phyloP scores from a whole-genome alignment of 768 basidiomycete species.

The Amanita molliuscula region DNA sequence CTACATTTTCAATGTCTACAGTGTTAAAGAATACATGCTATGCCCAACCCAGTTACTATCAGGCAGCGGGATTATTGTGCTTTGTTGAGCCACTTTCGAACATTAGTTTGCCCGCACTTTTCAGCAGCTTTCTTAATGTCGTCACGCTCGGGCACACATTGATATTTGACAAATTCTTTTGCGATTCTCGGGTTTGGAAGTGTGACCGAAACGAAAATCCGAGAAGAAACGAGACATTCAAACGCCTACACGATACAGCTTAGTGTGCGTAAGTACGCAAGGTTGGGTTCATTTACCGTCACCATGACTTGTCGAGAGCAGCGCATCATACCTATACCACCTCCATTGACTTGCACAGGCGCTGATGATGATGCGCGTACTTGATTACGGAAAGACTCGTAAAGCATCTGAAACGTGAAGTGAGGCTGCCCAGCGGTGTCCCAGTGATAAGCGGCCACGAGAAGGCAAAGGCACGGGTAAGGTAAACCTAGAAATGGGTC shows the following conservation, averaged over 20 bases:
- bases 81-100: slow-evolving; percentile 74
- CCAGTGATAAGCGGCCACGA: slow-evolving; percentile 78
- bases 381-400: slow-evolving; percentile 69
- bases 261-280: slow-evolving; percentile 1
- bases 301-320: slow-evolving; percentile 56
- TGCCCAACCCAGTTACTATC: background rate
- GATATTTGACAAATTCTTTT: slow-evolving; percentile 69
- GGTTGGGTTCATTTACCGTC: slow-evolving; percentile 35
- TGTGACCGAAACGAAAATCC: slow-evolving; percentile 44
- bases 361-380: slow-evolving; percentile 62
- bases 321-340: slow-evolving; percentile 64
- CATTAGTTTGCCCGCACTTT: slow-evolving; percentile 51
- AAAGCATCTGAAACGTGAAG: slow-evolving; percentile 89
- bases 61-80: slow-evolving; percentile 23
- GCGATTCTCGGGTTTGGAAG: slow-evolving; percentile 38
- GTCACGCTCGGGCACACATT: slow-evolving; percentile 50
- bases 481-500: slow-evolving; percentile 40
- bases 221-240: slow-evolving; percentile 49
- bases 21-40: background rate
- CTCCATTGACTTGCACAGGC: slow-evolving; percentile 65
- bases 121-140: slow-evolving; percentile 64
- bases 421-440: slow-evolving; percentile 64
- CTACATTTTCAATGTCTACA: slow-evolving; percentile 1
- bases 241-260: slow-evolving; percentile 47
- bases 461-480: slow-evolving; percentile 72